A percentile compares a stretch with the other conserved stretches of the same genome.
Evolutionary conservation across 345 rosid genomes (phyloP).

Genomic region (Sonneratia alba): DNA sequence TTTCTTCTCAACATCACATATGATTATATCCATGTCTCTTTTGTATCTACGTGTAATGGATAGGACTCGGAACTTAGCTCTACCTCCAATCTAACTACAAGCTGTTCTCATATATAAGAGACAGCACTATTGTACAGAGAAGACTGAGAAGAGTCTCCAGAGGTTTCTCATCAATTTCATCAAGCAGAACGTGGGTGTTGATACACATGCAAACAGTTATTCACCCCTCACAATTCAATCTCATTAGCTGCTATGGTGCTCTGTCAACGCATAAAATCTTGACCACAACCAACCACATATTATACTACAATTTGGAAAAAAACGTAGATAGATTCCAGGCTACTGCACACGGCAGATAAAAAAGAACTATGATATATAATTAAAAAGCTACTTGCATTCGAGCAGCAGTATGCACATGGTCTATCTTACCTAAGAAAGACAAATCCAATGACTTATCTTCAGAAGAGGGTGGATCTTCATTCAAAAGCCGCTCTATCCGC

Average conservation of each 20-base stretch:
- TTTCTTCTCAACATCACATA: background rate
- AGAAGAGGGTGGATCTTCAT: conserved; percentile 50
- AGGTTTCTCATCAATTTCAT: background rate
- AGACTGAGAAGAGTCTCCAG: background rate
- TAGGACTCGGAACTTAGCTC: background rate
- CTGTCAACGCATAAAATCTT: background rate
- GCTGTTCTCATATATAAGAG: background rate
- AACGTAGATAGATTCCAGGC: background rate
- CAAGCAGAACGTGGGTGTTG: background rate
- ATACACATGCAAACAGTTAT: background rate
- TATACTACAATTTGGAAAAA: background rate
- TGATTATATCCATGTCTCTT: no score
- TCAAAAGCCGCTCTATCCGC: conserved; percentile 61
- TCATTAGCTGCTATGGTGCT: background rate
- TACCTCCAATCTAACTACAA: no score
- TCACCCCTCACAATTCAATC: background rate
- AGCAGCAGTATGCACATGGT: background rate
- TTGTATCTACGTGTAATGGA: no score
- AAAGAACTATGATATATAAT: background rate
- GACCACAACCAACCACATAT: background rate
- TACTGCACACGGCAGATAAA: background rate
- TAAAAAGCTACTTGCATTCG: background rate
- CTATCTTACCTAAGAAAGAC: conserved; percentile 55
- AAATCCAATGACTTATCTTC: conserved; percentile 82
- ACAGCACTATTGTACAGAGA: background rate